Base-by-base conservation (phyloP, 208 protist genomes). In the Trypanosoma caninum region DNA sequence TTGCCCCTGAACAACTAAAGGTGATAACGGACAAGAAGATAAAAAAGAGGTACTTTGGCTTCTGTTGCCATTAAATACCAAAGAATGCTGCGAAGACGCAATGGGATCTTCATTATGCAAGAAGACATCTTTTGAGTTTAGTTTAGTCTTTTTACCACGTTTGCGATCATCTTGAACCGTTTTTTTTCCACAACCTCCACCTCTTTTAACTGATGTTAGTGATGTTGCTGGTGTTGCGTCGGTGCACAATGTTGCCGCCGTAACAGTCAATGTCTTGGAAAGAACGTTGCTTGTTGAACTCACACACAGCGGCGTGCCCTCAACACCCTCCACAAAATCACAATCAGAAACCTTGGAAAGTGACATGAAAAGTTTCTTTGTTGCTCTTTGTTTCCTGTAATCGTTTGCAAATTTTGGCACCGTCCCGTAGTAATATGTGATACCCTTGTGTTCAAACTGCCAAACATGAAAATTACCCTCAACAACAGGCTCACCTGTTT, bases 391-490 rank as follows among this genome's bases (percentile, higher is more conserved):
- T 23, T 61, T 63, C 7, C 54, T 68, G 18, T 69, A 73, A 11
- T 69, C 52, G 62, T 85, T 85, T 11, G 78, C 82, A 46, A 89
- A 89, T 51, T 84, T 86, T 23, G 82, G 82, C 41, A 86, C 72
- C 14, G 82, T 89, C 30, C 79, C 82, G 69, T 89, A 89, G 47
- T 69, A 82, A 55, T 84, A 89, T 30, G 60, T 57, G 58, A 76
- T 66, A 7, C 51, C 52, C 9, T 73, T 72, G 6, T 72, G 74
- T 18, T 61, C 65, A 65, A 89, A 89, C 31, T 59, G 56, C 80
- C 82, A 89, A 35, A 89, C 68, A 53, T 80, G 84, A 58, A 89
- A 89, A 53, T 55, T 73, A 22, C 70, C 76, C 37, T 84, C 72
- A 46, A 70, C 74, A 4, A 82, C 57, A 20, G 38, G 71, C 35